Conservation (phyloP, 345 rosid species). For the Syzygium jambos region DNA sequence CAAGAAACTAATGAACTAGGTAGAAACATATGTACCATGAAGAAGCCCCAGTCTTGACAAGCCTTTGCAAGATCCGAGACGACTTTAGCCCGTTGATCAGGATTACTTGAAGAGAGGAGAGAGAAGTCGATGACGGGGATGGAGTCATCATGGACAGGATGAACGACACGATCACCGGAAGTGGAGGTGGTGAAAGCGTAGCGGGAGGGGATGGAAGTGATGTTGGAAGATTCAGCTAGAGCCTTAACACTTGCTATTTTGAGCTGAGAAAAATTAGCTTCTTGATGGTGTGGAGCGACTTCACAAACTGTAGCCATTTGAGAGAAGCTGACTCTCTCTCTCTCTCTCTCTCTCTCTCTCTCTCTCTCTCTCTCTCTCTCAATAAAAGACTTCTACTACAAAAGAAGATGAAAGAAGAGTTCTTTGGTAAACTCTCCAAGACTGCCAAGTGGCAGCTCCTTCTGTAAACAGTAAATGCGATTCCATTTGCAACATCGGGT, state of each 20-base stretch:
- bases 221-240: not conserved
- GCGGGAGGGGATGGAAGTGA: not conserved
- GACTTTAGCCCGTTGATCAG: constrained; percentile 14
- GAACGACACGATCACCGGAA: not conserved
- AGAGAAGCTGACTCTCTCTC: not conserved
- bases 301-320: not conserved
- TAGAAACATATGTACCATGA: constrained; percentile 17
- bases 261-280: not conserved
- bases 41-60: constrained; percentile 57
- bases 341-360: not conserved
- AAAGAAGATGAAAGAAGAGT: not conserved
- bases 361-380: not conserved
- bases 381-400: not conserved
- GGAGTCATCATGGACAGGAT: constrained; percentile 7
- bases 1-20: not conserved
- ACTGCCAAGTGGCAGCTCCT: not conserved
- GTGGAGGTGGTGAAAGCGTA: not conserved
- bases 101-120: constrained; percentile 19
- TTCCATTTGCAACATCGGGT: not conserved
- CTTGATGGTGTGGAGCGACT: not conserved
- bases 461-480: not conserved
- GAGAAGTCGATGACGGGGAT: constrained; percentile 48
- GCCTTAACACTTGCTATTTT: not conserved
- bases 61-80: constrained; percentile 36
- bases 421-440: not conserved